phyloP scores from a whole-genome alignment of 2,329 filamentous ascomycete species.

The Claviceps pusilla region DNA sequence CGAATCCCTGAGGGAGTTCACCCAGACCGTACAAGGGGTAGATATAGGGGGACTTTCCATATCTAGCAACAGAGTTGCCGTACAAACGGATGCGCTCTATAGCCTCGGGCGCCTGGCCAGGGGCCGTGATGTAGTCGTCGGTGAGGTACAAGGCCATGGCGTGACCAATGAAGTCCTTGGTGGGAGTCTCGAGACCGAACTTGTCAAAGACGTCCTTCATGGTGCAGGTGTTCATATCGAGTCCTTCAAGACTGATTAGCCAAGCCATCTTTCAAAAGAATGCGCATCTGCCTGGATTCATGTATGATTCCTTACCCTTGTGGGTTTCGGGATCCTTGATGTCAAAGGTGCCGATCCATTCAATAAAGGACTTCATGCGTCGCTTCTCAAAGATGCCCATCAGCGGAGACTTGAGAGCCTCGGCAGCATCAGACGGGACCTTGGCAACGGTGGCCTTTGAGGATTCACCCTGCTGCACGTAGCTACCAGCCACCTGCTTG shows the following conservation, averaged over 20 bases:
- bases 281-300: neutral
- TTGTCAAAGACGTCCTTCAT: conserved; percentile 99
- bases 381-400: conserved; percentile 99
- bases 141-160: conserved; percentile 93
- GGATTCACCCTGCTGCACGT: conserved; percentile 77
- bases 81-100: conserved; percentile 90
- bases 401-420: conserved; percentile 80
- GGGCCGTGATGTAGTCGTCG: conserved; percentile 66
- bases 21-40: conserved; percentile 96
- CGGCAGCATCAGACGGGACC: conserved; percentile 82
- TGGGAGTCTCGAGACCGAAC: conserved; percentile 78
- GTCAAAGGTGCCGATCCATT: conserved; percentile 85
- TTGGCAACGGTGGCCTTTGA: conserved; percentile 85
- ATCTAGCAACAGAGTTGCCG: conserved; percentile 91
- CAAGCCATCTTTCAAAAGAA: neutral
- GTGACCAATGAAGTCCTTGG: conserved; percentile 92
- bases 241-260: conserved; percentile 36
- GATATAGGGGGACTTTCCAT: conserved; percentile 98
- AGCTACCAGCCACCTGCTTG: conserved; percentile 90
- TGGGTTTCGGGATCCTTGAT: conserved; percentile 68
- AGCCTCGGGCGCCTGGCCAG: conserved; percentile 64
- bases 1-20: conserved; percentile 94
- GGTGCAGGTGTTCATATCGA: conserved; percentile 62
- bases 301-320: conserved; percentile 48
- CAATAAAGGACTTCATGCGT: conserved; percentile 88